Base-by-base conservation (phyloP, 2,329 filamentous ascomycete genomes). In the Aspergillus candidus region DNA sequence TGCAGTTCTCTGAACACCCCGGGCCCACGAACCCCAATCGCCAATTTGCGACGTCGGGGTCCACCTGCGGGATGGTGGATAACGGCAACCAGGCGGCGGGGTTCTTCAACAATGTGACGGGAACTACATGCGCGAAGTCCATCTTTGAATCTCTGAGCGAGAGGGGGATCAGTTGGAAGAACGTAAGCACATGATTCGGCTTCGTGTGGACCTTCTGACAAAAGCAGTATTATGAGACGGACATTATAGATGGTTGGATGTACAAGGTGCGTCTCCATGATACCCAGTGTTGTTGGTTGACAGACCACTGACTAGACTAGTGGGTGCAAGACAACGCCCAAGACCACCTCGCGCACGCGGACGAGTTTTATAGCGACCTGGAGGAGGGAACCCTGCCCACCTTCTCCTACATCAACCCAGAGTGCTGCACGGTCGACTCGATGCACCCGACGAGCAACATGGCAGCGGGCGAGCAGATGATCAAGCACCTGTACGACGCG, bases 311-410 rank as follows among this genome's bases (percentile, higher is more conserved):
- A 27, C 6, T 27, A 7, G 22, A 27, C 22, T 49, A 65, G 55
- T 66, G 62, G 59, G 63, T 66, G 15, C 63, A 68, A 55, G 59
- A 67, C 40, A 62, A 66, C 37, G 60, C 58, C 39, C 61, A 65
- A 51, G 55, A 62, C 41, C 52, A 52, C 11, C 54, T 69, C 3
- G 60, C 58, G 10, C 52, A 60, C 39, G 58, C 57, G 7, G 49
- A 52, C 35, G 43, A 62, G 13, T 90, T 91, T 70, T 75, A 82
- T 55, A 68, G 74, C 40, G 87, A 91, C 58, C 72, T 89, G 6
- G 69, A 76, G 45, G 68, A 66, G 46, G 69, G 81, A 53, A 76
- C 69, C 13, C 75, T 89, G n/a, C 86, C 86, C 1, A 84, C 87
- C 65, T 85, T 80, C 65, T 74, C 76, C 14, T 72, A 71, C 49